A percentile compares a stretch with the other conserved stretches of the same genome.
Conservation (phyloP, 176 grass and related monocot genomes). For the Phoenix dactylifera region DNA sequence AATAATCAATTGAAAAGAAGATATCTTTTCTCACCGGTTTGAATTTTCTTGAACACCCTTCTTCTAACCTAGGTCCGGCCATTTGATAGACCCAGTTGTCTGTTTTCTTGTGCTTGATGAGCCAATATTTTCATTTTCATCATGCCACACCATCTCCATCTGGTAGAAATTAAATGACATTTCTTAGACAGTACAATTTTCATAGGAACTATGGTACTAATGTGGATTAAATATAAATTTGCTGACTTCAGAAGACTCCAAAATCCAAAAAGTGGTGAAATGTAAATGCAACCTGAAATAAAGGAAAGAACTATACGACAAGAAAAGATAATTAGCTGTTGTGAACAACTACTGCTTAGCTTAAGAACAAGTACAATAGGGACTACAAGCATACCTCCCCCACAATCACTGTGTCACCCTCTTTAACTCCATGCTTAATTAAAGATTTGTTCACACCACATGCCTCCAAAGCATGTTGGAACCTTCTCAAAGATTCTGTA, state of each 20-base stretch:
- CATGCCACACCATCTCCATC: slow-evolving; percentile 55
- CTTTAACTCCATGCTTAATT: slow-evolving; percentile 68
- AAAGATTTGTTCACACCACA: slow-evolving; percentile 84
- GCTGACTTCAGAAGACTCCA: too few relatives aligned
- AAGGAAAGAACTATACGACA: too few relatives aligned
- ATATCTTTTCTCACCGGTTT: too few relatives aligned
- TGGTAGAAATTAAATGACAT: not conserved
- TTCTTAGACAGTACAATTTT: too few relatives aligned
- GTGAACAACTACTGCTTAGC: not conserved
- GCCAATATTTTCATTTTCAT: slow-evolving; percentile 24
- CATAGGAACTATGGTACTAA: too few relatives aligned
- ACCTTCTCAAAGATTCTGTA: slow-evolving; percentile 76
- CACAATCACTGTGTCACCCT: slow-evolving; percentile 74
- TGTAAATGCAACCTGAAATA: too few relatives aligned
- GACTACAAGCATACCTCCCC: slow-evolving; percentile 47
- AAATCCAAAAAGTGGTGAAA: too few relatives aligned
- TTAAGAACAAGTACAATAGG: not conserved
- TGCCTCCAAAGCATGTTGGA: slow-evolving; percentile 78
- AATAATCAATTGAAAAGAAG: too few relatives aligned
- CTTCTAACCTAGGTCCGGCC: slow-evolving; percentile 12
- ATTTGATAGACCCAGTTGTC: slow-evolving; percentile 19
- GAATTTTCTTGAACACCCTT: not conserved
- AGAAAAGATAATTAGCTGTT: not conserved
- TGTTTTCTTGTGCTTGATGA: slow-evolving; percentile 18
- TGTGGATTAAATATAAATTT: too few relatives aligned